A percentile compares a stretch with the other conserved stretches of the same genome.
Conservation (phyloP, 768 basidiomycete species). For the Pulveroboletus sp. region DNA sequence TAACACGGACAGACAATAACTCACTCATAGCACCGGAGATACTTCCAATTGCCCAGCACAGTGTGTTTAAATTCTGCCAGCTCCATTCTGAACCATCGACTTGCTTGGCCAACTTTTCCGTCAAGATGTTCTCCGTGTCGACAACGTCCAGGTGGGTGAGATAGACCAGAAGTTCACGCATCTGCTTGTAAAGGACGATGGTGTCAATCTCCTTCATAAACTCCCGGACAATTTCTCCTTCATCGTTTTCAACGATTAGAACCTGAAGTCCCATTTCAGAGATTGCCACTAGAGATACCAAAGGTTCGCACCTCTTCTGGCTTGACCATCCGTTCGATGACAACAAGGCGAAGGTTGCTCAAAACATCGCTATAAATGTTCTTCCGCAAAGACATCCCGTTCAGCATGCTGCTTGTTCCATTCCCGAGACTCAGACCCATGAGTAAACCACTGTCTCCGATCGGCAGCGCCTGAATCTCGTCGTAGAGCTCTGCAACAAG, state of each 20-base stretch:
- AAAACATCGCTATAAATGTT: slow-evolving; percentile 95
- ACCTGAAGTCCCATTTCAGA: slow-evolving; percentile 54
- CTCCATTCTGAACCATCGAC: slow-evolving; percentile 99
- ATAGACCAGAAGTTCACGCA: slow-evolving; percentile 97
- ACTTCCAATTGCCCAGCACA: slow-evolving; percentile 99
- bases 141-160: slow-evolving; percentile 94
- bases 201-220: slow-evolving; percentile 99
- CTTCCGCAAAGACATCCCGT: slow-evolving; percentile 81
- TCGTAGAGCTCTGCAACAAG: slow-evolving; percentile 96
- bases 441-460: slow-evolving; percentile 79
- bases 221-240: slow-evolving; percentile 98
- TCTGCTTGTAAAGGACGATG: slow-evolving; percentile 97
- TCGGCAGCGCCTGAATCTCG: slow-evolving; percentile 90
- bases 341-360: slow-evolving; percentile 89
- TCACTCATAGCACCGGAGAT: slow-evolving; percentile 99
- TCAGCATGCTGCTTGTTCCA: slow-evolving; percentile 63
- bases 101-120: slow-evolving; percentile 96
- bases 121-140: slow-evolving; percentile 96
- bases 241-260: slow-evolving; percentile 97
- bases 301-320: slow-evolving; percentile 82
- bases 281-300: neutral
- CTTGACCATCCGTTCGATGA: slow-evolving; percentile 99
- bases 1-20: slow-evolving; percentile 29
- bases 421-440: slow-evolving; percentile 85
- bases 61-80: slow-evolving; percentile 98